Percentiles rank a stretch among this genome's conserved stretches.
Conservation (phyloP, 371 early-diverging fungal species). For the Coemansia sp. region DNA sequence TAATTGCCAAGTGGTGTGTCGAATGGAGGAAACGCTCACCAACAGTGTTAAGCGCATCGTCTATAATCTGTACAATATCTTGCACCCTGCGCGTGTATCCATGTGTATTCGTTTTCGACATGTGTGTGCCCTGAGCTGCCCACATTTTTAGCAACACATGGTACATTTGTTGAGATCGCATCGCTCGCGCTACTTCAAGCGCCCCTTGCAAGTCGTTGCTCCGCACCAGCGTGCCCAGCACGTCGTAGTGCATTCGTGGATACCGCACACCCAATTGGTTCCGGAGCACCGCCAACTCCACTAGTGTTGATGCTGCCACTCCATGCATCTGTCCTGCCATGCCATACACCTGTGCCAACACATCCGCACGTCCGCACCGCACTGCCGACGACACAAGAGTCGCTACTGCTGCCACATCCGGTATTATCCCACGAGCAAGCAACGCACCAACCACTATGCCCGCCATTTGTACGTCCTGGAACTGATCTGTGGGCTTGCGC, state of each 20-base stretch:
- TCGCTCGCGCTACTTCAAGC: slow-evolving; percentile 3
- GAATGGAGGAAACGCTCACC: slow-evolving; percentile 16
- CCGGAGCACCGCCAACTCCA: slow-evolving; percentile 4
- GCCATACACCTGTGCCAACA: slow-evolving; percentile 10
- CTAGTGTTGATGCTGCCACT: background rate
- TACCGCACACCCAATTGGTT: background rate
- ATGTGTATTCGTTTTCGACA: too few relatives aligned
- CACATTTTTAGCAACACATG: slow-evolving; percentile 22
- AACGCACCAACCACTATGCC: background rate
- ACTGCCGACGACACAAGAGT: slow-evolving; percentile 17
- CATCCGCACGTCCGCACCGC: background rate
- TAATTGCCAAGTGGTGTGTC: slow-evolving; percentile 26
- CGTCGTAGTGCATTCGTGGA: slow-evolving; percentile 32
- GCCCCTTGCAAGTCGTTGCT: background rate
- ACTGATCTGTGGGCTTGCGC: slow-evolving; percentile 11
- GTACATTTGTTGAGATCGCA: slow-evolving; percentile 7
- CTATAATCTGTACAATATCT: slow-evolving; percentile 5
- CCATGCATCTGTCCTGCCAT: background rate
- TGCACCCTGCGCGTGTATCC: slow-evolving; percentile 1
- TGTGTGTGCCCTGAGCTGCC: background rate
- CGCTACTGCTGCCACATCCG: slow-evolving; percentile 10
- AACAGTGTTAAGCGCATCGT: background rate
- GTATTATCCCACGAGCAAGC: slow-evolving; percentile 1
- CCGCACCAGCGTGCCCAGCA: slow-evolving; percentile 19
- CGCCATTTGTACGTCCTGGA: slow-evolving; percentile 3